Base-by-base conservation (phyloP, 2,329 filamentous ascomycete species). In the Monilinia fructigena region DNA sequence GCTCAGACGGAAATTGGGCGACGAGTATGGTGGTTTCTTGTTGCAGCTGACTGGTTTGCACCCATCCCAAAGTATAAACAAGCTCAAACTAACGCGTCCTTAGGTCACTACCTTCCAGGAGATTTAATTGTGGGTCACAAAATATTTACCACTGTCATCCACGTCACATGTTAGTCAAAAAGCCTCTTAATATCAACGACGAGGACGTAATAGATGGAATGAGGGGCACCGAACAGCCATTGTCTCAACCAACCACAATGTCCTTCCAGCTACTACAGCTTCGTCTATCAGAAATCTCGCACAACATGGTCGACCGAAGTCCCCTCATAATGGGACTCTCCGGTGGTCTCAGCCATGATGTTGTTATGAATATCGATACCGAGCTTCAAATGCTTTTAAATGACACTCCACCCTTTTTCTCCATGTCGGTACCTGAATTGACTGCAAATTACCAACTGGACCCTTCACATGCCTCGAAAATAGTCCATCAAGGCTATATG, bases 191-290 rank as follows among this genome's bases (percentile, higher is more conserved):
- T 68, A 50, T 74, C 8, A 72, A 77, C 50, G 78, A 79, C 61
- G 73, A 77, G 45, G 75, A 79, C 45, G 52, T 79, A 2, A 50
- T 72, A 12, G 73, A 78, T 56, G 74, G 73, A 20, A 74, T 72
- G 69, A 48, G 45, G 16, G 11, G 40, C 6, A 52, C 69, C 14
- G 70, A 68, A 31, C 70, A 71, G 23, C 55, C 55, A 38, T 12
- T 68, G 73, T 28, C 77, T 0, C 61, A 65, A 40, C 67, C 67
- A 6, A 79, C 78, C 0, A 68, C 72, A 14, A 78, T 79, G 75
- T 78, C 77, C 0, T 80, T 79, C 63, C 74, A 71, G 28, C 67
- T 80, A 1, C 76, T 78, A 40, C 66, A 76, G 48, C 75, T 78
- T 53, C 75, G 74, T 10, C 67, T 79, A 0, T 75, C 75, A 6